Evolutionary conservation across 2,329 filamentous ascomycete genomes (phyloP).

Genomic region (Ceratocystis destructans): DNA sequence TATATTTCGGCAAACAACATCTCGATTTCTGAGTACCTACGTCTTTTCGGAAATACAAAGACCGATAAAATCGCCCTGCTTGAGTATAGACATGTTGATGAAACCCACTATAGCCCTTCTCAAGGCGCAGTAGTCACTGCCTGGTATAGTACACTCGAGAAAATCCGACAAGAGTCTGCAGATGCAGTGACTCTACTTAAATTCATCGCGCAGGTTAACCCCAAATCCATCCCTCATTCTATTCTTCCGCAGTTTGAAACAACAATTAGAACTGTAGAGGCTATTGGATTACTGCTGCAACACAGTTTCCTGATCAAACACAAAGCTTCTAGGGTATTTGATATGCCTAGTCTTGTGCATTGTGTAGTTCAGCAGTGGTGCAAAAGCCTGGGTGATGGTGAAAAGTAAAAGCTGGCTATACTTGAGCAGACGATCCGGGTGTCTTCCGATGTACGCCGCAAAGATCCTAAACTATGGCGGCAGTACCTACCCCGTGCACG

Average conservation of each 20-base stretch:
- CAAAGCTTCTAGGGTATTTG: neutral
- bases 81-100: neutral
- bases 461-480: neutral
- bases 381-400: neutral
- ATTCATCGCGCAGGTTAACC: neutral
- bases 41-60: neutral
- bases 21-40: neutral
- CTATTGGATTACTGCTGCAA: neutral
- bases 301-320: neutral
- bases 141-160: neutral
- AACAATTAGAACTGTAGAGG: neutral
- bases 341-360: neutral
- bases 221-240: neutral
- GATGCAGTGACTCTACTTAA: neutral
- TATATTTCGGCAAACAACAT: slow-evolving; percentile 18
- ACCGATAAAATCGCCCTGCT: neutral
- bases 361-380: neutral
- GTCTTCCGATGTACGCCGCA: neutral
- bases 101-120: neutral
- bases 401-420: too few relatives aligned
- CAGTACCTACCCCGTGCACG: neutral
- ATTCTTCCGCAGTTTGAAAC: neutral
- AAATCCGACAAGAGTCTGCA: neutral
- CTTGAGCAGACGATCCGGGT: neutral
- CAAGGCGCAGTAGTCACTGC: neutral